Conservation (phyloP, 192 early-diverging fungal species). For the Gigaspora rosea region DNA sequence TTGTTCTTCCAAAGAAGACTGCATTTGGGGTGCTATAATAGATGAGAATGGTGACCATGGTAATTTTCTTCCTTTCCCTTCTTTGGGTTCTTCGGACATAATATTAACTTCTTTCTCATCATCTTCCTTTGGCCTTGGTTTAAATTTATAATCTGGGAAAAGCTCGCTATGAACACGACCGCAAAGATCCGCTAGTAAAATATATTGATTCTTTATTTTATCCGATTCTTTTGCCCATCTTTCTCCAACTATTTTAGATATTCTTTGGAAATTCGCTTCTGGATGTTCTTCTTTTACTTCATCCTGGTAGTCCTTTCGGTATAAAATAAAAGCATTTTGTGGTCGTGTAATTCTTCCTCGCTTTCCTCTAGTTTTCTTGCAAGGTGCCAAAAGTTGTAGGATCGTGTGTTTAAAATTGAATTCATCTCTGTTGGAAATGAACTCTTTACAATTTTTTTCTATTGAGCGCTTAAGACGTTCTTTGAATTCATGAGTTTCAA, state of each 20-base stretch:
- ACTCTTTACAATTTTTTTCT: too few relatives aligned
- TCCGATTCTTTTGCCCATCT: conserved; percentile 13
- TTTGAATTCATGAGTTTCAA: too few relatives aligned
- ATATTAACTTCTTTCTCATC: not conserved
- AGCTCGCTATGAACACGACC: conserved; percentile 11
- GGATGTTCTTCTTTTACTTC: not conserved
- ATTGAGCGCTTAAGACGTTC: too few relatives aligned
- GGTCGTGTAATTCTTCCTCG: conserved; percentile 4
- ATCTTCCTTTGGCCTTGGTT: not conserved
- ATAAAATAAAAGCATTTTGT: conserved; percentile 25
- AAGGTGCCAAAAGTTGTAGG: conserved; percentile 20
- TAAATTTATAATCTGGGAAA: conserved; percentile 26
- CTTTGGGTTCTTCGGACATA: too few relatives aligned
- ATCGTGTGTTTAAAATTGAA: too few relatives aligned
- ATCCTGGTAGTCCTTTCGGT: conserved; percentile 22
- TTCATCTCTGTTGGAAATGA: too few relatives aligned
- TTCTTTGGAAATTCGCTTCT: not conserved
- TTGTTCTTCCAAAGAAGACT: too few relatives aligned
- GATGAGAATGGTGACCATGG: too few relatives aligned
- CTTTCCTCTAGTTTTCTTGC: conserved; percentile 19
- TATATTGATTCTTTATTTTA: conserved; percentile 18
- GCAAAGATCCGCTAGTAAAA: not conserved
- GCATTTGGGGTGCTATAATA: too few relatives aligned
- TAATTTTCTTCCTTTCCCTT: too few relatives aligned
- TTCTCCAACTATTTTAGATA: conserved; percentile 13